phyloP scores from a whole-genome alignment of 192 early-diverging fungal species.

The Coemansia sp. region DNA sequence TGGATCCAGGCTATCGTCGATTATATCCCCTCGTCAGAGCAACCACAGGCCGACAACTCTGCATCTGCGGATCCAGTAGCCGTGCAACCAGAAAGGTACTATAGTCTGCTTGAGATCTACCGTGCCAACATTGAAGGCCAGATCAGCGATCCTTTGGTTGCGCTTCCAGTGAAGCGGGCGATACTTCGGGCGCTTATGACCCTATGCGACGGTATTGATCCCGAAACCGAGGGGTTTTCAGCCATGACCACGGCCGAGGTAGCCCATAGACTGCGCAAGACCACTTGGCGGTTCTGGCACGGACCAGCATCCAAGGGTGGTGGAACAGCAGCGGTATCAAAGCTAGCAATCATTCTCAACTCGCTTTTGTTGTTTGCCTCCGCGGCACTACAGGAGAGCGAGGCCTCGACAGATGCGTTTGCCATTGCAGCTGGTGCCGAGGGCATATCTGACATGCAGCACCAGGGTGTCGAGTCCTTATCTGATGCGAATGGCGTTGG shows the following conservation, averaged over 20 bases:
- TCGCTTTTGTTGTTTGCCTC: slow-evolving; percentile 40
- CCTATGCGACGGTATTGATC: slow-evolving; percentile 34
- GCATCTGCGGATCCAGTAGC: background rate
- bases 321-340: slow-evolving; percentile 3
- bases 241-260: slow-evolving; percentile 50
- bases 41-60: no score
- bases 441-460: slow-evolving; percentile 1
- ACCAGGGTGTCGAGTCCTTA: background rate
- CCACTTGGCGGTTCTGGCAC: slow-evolving; percentile 26
- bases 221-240: slow-evolving; percentile 29
- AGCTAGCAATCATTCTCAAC: slow-evolving; percentile 28
- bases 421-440: slow-evolving; percentile 28
- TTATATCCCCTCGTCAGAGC: slow-evolving; percentile 2
- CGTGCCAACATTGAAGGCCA: slow-evolving; percentile 30
- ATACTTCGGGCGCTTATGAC: slow-evolving; percentile 33
- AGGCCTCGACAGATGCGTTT: slow-evolving; percentile 45
- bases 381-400: slow-evolving; percentile 37
- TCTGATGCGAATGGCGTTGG: background rate
- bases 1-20: slow-evolving; percentile 20
- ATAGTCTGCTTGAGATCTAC: slow-evolving; percentile 38
- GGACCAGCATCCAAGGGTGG: slow-evolving; percentile 7
- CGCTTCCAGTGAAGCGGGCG: slow-evolving; percentile 31
- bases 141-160: slow-evolving; percentile 14
- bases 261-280: slow-evolving; percentile 28
- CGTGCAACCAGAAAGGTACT: no score